A percentile compares a stretch with the other conserved stretches of the same genome.
Evolutionary conservation across 202 grass and related monocot genomes (phyloP).

Genomic region (Musa balbisiana): DNA sequence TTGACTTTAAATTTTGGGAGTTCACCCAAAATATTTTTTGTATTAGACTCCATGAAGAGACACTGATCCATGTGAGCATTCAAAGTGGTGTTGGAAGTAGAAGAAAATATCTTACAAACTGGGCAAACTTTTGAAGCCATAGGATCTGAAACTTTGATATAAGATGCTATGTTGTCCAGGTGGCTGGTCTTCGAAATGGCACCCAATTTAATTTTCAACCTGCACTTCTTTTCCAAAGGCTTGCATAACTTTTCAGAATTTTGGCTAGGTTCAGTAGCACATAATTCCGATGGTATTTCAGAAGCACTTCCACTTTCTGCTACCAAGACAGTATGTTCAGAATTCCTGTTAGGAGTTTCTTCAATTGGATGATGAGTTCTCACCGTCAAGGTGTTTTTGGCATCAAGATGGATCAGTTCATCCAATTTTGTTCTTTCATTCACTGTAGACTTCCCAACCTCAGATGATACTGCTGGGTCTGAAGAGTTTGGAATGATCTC

Average conservation of each 20-base stretch:
- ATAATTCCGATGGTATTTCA: not conserved
- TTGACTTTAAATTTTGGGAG: conserved; percentile 62
- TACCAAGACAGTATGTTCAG: not conserved
- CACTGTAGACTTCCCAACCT: conserved; percentile 33
- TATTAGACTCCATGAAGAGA: conserved; percentile 58
- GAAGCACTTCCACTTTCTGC: conserved; percentile 7
- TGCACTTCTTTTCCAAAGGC: conserved; percentile 57
- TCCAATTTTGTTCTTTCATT: conserved; percentile 26
- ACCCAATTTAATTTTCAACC: conserved; percentile 51
- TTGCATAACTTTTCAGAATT: conserved; percentile 35
- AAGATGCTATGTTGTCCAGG: conserved; percentile 46
- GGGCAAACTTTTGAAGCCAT: conserved; percentile 92
- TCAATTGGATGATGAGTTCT: not conserved
- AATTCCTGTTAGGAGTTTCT: not conserved
- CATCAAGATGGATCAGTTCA: conserved; percentile 6
- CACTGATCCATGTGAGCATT: conserved; percentile 98
- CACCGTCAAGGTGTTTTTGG: not conserved
- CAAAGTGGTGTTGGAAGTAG: conserved; percentile 90
- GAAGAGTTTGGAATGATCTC: conserved; percentile 22
- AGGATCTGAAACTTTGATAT: conserved; percentile 48
- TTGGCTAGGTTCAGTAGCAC: not conserved
- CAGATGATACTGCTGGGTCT: conserved; percentile 14
- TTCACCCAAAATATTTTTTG: conserved; percentile 37
- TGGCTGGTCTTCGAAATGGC: conserved; percentile 32
- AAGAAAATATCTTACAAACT: conserved; percentile 90